Conservation (phyloP, 352 stramenopile genomes). For the Globisporangium ultimum region DNA sequence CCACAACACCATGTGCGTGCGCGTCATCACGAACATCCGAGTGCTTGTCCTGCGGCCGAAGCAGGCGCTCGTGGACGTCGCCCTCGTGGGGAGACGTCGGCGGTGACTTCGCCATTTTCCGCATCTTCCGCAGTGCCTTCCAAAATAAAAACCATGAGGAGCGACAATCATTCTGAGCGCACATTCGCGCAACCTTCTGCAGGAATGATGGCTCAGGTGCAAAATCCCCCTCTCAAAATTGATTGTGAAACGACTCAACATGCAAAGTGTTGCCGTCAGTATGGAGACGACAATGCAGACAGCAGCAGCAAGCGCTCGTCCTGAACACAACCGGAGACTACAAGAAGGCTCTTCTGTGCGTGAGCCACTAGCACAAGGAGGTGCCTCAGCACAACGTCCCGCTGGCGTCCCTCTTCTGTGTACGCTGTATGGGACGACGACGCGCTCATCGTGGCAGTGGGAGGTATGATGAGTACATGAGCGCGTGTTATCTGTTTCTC, state of each 20-base stretch:
- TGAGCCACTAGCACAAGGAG: no score
- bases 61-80: constrained; percentile 45
- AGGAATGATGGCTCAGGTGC: no score
- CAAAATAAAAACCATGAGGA: not conserved
- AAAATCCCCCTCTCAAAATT: not conserved
- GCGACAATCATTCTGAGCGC: no score
- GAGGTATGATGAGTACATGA: constrained; percentile 1
- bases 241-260: constrained; percentile 5
- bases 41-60: constrained; percentile 16
- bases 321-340: no score
- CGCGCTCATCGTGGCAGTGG: constrained; percentile 2
- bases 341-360: no score
- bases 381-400: not conserved
- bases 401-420: not conserved
- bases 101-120: constrained; percentile 6
- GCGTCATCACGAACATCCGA: not conserved
- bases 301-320: no score
- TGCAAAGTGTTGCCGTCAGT: no score
- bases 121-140: constrained; percentile 4
- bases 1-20: not conserved
- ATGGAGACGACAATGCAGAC: no score
- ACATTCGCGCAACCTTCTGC: constrained; percentile 5
- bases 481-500: not conserved
- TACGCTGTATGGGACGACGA: not conserved
- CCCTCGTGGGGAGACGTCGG: constrained; percentile 13